Conservation (phyloP, 768 basidiomycete species). For the Termitomyces sp. region DNA sequence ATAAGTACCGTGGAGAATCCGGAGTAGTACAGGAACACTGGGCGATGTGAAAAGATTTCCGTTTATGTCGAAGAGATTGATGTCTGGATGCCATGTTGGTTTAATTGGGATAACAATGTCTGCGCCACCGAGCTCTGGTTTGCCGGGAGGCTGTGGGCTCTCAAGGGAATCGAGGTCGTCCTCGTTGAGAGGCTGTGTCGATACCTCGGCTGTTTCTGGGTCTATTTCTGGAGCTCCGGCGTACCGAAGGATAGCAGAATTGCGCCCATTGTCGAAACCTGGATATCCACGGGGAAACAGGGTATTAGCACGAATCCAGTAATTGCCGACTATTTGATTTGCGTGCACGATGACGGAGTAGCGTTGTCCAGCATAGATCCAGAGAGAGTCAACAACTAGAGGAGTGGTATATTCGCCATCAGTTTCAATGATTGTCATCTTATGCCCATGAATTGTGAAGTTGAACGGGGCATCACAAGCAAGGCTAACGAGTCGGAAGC, state of each 20-base stretch:
- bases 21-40: slow-evolving; percentile 2
- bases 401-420: slow-evolving; percentile 42
- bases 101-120: slow-evolving; percentile 1
- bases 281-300: neutral
- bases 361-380: slow-evolving; percentile 16
- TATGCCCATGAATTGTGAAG: slow-evolving; percentile 44
- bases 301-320: slow-evolving; percentile 39
- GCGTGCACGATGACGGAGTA: slow-evolving; percentile 38
- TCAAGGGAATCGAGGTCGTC: neutral
- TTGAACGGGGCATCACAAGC: slow-evolving; percentile 31
- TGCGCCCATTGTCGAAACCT: slow-evolving; percentile 2
- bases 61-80: neutral
- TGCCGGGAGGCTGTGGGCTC: neutral
- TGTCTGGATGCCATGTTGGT: neutral
- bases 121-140: neutral
- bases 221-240: neutral
- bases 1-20: slow-evolving; percentile 1
- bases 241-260: slow-evolving; percentile 1
- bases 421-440: slow-evolving; percentile 45
- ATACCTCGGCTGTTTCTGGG: neutral
- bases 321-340: slow-evolving; percentile 40
- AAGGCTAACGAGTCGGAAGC: slow-evolving; percentile 31
- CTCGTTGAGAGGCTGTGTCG: neutral
- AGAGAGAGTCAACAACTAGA: slow-evolving; percentile 36
- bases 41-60: neutral